Evolutionary conservation across 2,329 filamentous ascomycete species (phyloP), one percentile per base, ranked within the genome.

Genomic region (Colletotrichum sublineola): DNA sequence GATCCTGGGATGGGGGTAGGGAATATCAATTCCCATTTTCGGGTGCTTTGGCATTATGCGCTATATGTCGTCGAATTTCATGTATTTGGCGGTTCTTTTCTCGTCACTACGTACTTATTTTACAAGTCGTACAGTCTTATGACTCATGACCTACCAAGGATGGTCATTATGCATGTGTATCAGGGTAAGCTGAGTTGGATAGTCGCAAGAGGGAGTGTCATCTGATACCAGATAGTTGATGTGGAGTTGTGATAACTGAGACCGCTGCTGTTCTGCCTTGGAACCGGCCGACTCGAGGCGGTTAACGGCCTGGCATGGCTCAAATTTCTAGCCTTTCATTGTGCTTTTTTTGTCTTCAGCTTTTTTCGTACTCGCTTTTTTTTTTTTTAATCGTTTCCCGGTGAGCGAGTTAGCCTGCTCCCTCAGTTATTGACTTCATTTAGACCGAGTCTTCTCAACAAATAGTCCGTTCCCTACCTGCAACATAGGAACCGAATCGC

Each of bases 81-180:
- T 18, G 1, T 62, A 14, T 38, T 24, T 8, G 36, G 48, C 48
- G 48, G 36, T 24, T 36, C n/a, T 31, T 31, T 53, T 33, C 9
- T 38, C 12, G n/a, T 33, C 11, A 31, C 24, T 24, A 24, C 24
- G 24, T 24, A 24, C n/a, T 8, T 33, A 11, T 60, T 38, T 18
- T 24, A 20, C 20, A 24, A 38, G 33, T 24, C 53, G n/a, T 38
- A 38, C 7, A 33, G 31, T 7, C 24, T 38, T n/a, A 33, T n/a
- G 44, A n/a, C 44, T n/a, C 44, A 9, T 38, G 53, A 7, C 5
- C 5, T 9, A n/a, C 33, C 29, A n/a, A 20, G 6, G 20, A 9
- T 14, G 11, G 14, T 56, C 11, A 44, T 36, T 18, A 24, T 14
- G 82, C 83, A 18, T 84, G 57, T 38, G 11, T 38, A 7, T n/a